Base-by-base conservation (phyloP, 2,329 filamentous ascomycete genomes). In the Cladophialophora carrionii region DNA sequence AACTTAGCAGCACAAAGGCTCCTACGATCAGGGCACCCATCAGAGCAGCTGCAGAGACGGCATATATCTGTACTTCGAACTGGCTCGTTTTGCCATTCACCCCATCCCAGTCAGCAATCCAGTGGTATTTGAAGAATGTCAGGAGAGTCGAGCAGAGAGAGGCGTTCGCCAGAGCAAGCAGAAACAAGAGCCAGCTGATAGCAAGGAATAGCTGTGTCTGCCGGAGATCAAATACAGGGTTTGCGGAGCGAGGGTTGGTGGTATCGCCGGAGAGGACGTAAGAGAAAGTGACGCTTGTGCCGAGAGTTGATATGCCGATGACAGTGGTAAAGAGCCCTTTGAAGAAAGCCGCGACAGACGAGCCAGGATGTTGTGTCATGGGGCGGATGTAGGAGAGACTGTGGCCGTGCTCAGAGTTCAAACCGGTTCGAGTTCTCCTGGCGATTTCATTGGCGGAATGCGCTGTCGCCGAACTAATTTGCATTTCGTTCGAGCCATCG, bases 161-260 rank as follows among this genome's bases (percentile, higher is more conserved):
- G 31, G 68, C 69, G 55, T 71, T 70, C 10, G 70, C 70, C 41
- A 72, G 55, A n/a, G 63, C 69, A 43, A 73, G 68, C 29, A 73
- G 62, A 63, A 71, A 73, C 14, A 72, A 60, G 12, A 73, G 67
- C 71, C 71, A 73, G 51, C 66, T 69, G 56, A 72, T 65, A 20
- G 69, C 64, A 3, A 73, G 67, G 64, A 72, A 72, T 7, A 52
- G 53, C 37, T 68, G 66, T 24, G 70, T 65, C 48, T 68, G 64
- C 7, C 51, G 41, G 29, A 48, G 32, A n/a, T 52, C 51, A 59
- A 71, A 70, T 20, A 61, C 57, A 32, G 66, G 56, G n/a, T 34
- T 51, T 37, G 8, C 32, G 10, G 64, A 41, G 6, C 54, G 34
- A 17, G 68, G 58, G 9, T 56, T 56, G n/a, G 60, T 41, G n/a